These are phyloP conservation scores for Annulohypoxylon maeteangense DNA, from an alignment of 495 filamentous ascomycete species.

Conservation along the genomic window DNA sequence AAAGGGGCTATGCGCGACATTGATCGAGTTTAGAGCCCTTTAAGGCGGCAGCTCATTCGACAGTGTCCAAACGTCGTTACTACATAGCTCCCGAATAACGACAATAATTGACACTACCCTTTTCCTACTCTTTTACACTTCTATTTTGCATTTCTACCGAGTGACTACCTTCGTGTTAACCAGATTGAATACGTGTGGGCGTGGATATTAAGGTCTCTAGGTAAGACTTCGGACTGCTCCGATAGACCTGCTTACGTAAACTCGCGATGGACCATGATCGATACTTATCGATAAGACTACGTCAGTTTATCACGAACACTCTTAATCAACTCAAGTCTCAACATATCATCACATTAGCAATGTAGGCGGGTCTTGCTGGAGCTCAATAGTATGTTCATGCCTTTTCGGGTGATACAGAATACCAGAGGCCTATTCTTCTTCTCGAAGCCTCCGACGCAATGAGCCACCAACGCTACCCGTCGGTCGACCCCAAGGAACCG, in stretches of 20 bases:
- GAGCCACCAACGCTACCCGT: slow-evolving; percentile 63
- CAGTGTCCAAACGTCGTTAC: neutral
- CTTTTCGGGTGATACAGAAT: neutral
- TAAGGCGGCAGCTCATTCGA: neutral
- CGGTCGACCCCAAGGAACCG: slow-evolving; percentile 75
- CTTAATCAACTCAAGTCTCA: neutral
- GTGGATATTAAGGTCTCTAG: too few relatives aligned
- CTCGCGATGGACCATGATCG: neutral
- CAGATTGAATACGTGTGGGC: neutral
- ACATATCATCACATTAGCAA: neutral
- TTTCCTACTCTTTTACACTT: neutral
- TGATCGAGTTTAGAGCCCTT: neutral
- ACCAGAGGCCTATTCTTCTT: neutral
- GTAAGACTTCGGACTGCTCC: neutral
- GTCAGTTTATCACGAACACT: slow-evolving; percentile 20
- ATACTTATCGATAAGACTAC: slow-evolving; percentile 37
- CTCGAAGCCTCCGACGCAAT: slow-evolving; percentile 41
- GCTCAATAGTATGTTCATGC: neutral
- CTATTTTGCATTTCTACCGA: neutral
- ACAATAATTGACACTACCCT: neutral
- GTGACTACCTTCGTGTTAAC: neutral
- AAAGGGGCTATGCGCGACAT: neutral
- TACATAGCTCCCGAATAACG: neutral
- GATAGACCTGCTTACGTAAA: neutral
- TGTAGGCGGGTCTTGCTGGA: neutral